phyloP scores from a whole-genome alignment of 148 eudicot species.

The Vaccinium darrowii region DNA sequence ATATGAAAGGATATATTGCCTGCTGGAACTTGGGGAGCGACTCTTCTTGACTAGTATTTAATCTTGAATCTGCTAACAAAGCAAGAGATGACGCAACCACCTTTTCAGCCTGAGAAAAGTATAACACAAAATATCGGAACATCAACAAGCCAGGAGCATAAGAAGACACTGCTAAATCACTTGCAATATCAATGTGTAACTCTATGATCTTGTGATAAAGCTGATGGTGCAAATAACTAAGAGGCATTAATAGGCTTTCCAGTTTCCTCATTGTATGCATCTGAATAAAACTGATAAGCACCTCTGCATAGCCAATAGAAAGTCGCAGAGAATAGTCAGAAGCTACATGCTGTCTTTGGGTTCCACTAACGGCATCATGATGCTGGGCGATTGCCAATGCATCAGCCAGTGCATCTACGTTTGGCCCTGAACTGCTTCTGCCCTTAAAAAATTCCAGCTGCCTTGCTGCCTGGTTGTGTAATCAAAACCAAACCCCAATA shows the following conservation, averaged over 20 bases:
- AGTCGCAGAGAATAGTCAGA: slow-evolving; percentile 68
- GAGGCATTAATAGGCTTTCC: neutral
- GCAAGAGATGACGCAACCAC: slow-evolving; percentile 76
- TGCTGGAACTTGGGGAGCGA: slow-evolving; percentile 59
- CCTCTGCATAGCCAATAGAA: slow-evolving; percentile 63
- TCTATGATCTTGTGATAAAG: neutral
- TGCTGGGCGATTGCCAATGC: slow-evolving; percentile 80
- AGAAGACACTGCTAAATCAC: neutral
- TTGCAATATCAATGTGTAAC: neutral
- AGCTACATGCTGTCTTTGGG: slow-evolving; percentile 73
- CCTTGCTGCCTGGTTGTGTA: slow-evolving; percentile 55
- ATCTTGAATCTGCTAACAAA: slow-evolving; percentile 36
- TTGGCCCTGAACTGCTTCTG: slow-evolving; percentile 49
- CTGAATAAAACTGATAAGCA: slow-evolving; percentile 20
- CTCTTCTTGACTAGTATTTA: slow-evolving; percentile 30
- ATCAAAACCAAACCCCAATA: slow-evolving; percentile 4
- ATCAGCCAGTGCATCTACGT: slow-evolving; percentile 55
- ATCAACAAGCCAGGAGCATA: neutral
- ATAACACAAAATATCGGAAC: neutral
- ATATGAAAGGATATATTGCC: slow-evolving; percentile 40
- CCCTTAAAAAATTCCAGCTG: slow-evolving; percentile 68
- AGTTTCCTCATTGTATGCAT: neutral
- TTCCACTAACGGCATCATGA: slow-evolving; percentile 84
- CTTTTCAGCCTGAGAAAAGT: slow-evolving; percentile 69
- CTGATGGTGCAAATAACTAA: neutral